Evolutionary conservation across 2,329 filamentous ascomycete species (phyloP).

Genomic region (Diaporthe eres): DNA sequence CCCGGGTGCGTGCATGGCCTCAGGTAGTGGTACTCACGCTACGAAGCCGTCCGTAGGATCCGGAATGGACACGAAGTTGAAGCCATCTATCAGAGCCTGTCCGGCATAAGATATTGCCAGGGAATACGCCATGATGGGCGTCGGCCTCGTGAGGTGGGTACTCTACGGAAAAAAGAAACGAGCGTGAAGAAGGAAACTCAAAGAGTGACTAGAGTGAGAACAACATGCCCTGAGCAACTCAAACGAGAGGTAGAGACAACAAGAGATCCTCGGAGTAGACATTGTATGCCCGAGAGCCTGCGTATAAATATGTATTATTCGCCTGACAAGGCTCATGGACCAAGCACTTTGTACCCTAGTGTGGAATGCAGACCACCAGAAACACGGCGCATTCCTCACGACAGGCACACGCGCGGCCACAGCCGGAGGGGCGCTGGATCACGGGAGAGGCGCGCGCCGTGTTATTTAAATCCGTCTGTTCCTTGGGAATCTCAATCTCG

Average conservation of each 20-base stretch:
- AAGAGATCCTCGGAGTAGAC: not conserved
- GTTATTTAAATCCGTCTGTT: not conserved
- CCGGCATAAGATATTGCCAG: conserved; percentile 60
- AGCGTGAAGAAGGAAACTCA: conserved; percentile 16
- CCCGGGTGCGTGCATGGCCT: not conserved
- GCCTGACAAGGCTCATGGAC: too few species aligned
- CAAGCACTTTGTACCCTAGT: not conserved
- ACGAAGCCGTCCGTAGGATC: conserved; percentile 80
- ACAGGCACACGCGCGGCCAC: not conserved
- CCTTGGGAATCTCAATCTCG: conserved; percentile 10
- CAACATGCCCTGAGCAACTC: conserved; percentile 12
- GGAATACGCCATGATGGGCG: conserved; percentile 51
- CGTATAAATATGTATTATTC: conserved; percentile 19
- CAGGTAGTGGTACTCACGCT: conserved; percentile 63
- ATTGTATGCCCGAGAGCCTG: not conserved
- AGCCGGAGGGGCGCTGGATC: conserved; percentile 1
- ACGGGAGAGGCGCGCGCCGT: conserved; percentile 12
- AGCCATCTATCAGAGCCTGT: conserved; percentile 60
- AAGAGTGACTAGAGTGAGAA: conserved; percentile 37
- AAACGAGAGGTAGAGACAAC: not conserved
- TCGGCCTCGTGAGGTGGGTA: not conserved
- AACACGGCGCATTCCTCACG: conserved; percentile 19
- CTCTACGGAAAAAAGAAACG: not conserved
- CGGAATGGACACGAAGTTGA: conserved; percentile 63
- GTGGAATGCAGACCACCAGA: conserved; percentile 20